phyloP scores from a whole-genome alignment of 768 basidiomycete species.

The Auriscalpium microsporum region DNA sequence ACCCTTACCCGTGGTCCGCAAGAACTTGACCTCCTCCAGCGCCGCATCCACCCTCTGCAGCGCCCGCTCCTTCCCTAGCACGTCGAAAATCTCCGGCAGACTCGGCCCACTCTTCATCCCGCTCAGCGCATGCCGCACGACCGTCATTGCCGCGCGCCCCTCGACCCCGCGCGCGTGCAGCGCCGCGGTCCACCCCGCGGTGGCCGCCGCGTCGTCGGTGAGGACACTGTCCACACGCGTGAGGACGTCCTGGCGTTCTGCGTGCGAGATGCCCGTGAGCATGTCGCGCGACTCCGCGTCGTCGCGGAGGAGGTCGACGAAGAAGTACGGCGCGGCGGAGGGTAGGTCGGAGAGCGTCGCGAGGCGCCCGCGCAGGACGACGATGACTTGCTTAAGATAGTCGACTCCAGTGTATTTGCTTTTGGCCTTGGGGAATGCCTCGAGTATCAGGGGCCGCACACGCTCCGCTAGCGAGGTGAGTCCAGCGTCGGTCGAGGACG shows the following conservation, averaged over 20 bases:
- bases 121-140: constrained; percentile 69
- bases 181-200: constrained; percentile 26
- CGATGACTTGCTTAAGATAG: constrained; percentile 9
- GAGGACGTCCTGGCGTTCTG: constrained; percentile 34
- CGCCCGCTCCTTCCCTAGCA: constrained; percentile 23
- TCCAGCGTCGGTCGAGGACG: constrained; percentile 41
- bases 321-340: constrained; percentile 65
- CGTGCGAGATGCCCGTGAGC: constrained; percentile 31
- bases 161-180: constrained; percentile 35
- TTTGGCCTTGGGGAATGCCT: constrained; percentile 54
- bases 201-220: constrained; percentile 28
- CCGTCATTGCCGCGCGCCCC: constrained; percentile 56
- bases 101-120: constrained; percentile 51
- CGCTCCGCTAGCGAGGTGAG: constrained; percentile 46
- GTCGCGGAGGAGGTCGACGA: constrained; percentile 55
- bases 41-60: constrained; percentile 13
- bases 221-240: constrained; percentile 21
- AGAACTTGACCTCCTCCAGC: no score
- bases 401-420: constrained; percentile 1
- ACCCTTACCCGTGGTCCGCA: no score
- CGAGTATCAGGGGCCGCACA: constrained; percentile 44
- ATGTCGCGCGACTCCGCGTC: constrained; percentile 49
- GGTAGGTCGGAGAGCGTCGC: constrained; percentile 68
- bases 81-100: constrained; percentile 22
- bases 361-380: constrained; percentile 53